phyloP scores from a whole-genome alignment of 2,329 filamentous ascomycete species.

The Lachnellula occidentalis region DNA sequence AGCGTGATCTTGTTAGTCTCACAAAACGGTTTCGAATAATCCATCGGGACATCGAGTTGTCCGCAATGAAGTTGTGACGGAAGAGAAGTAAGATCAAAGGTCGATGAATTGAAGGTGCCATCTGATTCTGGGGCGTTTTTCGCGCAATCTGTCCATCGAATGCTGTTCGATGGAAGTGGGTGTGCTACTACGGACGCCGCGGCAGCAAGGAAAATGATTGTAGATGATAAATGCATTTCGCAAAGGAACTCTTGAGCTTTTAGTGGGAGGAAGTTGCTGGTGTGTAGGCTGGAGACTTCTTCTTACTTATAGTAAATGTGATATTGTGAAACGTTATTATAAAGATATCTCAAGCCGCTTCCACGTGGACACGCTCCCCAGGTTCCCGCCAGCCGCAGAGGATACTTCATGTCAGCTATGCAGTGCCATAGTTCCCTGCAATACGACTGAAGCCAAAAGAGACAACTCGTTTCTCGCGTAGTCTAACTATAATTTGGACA shows the following conservation, averaged over 20 bases:
- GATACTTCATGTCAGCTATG: neutral
- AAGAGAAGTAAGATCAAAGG: conserved; percentile 7
- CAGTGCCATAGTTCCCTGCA: neutral
- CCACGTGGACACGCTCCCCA: neutral
- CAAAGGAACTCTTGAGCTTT: neutral
- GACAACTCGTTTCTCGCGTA: no score
- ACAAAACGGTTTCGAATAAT: conserved; percentile 10
- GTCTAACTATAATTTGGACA: no score
- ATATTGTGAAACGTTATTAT: no score
- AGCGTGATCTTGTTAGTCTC: conserved; percentile 11
- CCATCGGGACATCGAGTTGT: conserved; percentile 15
- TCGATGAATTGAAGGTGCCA: neutral
- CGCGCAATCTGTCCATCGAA: neutral
- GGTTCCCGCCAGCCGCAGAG: neutral
- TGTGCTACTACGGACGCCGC: neutral
- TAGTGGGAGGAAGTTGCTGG: no score
- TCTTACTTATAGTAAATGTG: no score
- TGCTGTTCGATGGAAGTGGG: neutral
- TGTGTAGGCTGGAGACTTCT: no score
- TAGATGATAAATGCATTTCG: neutral
- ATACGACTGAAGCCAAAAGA: no score
- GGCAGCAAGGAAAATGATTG: neutral
- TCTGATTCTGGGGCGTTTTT: neutral
- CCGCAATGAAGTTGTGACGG: conserved; percentile 11
- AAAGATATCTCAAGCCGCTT: neutral